Evolutionary conservation across 2,329 filamentous ascomycete genomes (phyloP).

Genomic region (Dactylonectria estremocensis): DNA sequence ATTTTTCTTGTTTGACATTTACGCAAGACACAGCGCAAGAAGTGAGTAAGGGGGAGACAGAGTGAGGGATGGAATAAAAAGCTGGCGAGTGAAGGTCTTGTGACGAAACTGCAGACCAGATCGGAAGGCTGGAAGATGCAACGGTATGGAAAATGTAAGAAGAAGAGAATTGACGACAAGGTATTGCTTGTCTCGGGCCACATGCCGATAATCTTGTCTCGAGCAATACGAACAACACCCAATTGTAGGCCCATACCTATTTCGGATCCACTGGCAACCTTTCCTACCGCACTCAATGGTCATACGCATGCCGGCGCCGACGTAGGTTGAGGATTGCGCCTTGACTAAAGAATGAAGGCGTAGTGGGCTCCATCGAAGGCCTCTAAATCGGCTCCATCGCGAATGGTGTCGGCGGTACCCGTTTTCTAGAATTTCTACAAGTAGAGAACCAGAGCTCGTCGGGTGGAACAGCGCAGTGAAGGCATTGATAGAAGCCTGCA

Average conservation of each 20-base stretch:
- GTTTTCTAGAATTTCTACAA: not conserved
- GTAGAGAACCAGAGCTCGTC: not conserved
- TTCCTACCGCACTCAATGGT: not conserved
- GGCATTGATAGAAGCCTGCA: slow-evolving; percentile 10
- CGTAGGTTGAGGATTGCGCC: not conserved
- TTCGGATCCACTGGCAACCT: not conserved
- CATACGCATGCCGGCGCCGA: not conserved
- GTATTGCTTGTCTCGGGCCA: slow-evolving; percentile 8
- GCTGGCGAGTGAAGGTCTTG: not conserved
- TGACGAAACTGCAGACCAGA: slow-evolving; percentile 1
- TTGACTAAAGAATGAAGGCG: slow-evolving; percentile 2
- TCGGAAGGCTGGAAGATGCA: slow-evolving; percentile 1
- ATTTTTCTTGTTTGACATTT: slow-evolving; percentile 36
- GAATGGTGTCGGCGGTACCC: not conserved
- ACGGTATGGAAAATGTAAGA: not conserved
- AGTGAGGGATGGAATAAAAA: slow-evolving; percentile 14
- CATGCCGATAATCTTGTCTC: slow-evolving; percentile 6
- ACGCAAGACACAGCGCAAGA: slow-evolving; percentile 37
- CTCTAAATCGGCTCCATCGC: not conserved
- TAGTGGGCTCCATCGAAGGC: not conserved
- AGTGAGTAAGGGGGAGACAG: slow-evolving; percentile 33
- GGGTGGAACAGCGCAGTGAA: slow-evolving; percentile 1
- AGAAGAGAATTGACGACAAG: slow-evolving; percentile 16
- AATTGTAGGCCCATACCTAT: slow-evolving; percentile 1
- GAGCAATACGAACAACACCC: slow-evolving; percentile 9